Evolutionary conservation across 2,329 filamentous ascomycete species (phyloP).

Genomic region (Talaromyces piceae): DNA sequence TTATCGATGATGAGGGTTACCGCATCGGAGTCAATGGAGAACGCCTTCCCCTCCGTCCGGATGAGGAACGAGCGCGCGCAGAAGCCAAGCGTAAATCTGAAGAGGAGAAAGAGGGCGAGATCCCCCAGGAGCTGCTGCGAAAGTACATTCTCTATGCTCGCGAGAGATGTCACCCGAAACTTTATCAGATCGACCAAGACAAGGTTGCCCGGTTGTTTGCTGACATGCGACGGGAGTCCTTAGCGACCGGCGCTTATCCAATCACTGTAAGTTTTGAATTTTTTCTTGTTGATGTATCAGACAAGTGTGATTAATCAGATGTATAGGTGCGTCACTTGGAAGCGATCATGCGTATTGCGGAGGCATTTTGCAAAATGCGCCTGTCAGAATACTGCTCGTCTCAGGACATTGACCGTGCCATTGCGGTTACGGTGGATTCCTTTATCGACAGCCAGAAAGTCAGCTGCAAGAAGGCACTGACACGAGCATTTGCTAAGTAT

Average conservation of each 20-base stretch:
- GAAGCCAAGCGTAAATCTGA: slow-evolving; percentile 38
- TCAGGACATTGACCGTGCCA: slow-evolving; percentile 91
- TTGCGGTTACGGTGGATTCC: slow-evolving; percentile 90
- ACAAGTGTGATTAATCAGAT: slow-evolving; percentile 8
- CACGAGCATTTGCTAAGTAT: slow-evolving; percentile 94
- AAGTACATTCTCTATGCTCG: slow-evolving; percentile 97
- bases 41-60: slow-evolving; percentile 26
- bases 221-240: slow-evolving; percentile 87
- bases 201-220: slow-evolving; percentile 91
- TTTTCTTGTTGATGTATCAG: background rate
- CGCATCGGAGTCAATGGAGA: slow-evolving; percentile 40
- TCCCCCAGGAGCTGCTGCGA: slow-evolving; percentile 80
- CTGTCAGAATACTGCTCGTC: slow-evolving; percentile 90
- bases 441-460: slow-evolving; percentile 96
- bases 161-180: slow-evolving; percentile 80
- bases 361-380: slow-evolving; percentile 95
- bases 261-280: slow-evolving; percentile 76
- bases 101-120: slow-evolving; percentile 57
- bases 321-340: slow-evolving; percentile 86
- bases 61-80: slow-evolving; percentile 39
- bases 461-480: slow-evolving; percentile 92
- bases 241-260: slow-evolving; percentile 92
- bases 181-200: slow-evolving; percentile 97
- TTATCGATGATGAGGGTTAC: slow-evolving; percentile 56
- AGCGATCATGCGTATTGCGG: slow-evolving; percentile 91